Base-by-base conservation (phyloP, 179 eudicot species). In the Sideroxylon spinosum region DNA sequence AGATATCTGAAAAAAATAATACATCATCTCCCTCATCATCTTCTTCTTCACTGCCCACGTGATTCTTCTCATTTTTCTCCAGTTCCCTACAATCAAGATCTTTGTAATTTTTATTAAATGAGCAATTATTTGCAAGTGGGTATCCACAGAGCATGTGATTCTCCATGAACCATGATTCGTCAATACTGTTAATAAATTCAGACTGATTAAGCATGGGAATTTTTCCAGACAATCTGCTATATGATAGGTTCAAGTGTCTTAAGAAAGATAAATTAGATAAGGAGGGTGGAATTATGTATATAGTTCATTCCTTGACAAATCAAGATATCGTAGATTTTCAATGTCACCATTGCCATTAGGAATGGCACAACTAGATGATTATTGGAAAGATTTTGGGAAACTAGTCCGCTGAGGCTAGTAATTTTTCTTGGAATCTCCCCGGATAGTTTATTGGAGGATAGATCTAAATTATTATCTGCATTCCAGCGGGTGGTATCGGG, bases 391-490 rank as follows among this genome's bases (percentile, higher is more conserved):
- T 84, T 85, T 49, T 81, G 72, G 8, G 65, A 73, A 7, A 16
- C 3, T 0, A 87, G 57, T 13, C 53, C 28, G 11, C 44, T 17
- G 3, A 85, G 46, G 7, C 78, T 79, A 16, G 81, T 66, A 16
- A 87, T 26, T 48, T 76, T 79, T 22, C 22, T 48, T 0, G 90
- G 90, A 19, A 87, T 85, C 22, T 53, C 26, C 9, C 90, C 85
- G 0, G 6, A 59, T 29, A 85, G 73, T 3, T 49, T 59, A 65
- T 86, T 86, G 67, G 78, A 63, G 0, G 87, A 86, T 6, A 86
- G 83, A 52, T 82, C 89, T 19, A 84, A 17, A 0, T 1, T 0
- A 16, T 59, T 3, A 37, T 37, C 3, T 3, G 5, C 3, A 37
- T 37, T 6, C 44, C 0, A 37, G 44, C 5, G 5, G 44, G 44